Evolutionary conservation across 345 rosid species (phyloP).

Genomic region (Combretum micranthum): DNA sequence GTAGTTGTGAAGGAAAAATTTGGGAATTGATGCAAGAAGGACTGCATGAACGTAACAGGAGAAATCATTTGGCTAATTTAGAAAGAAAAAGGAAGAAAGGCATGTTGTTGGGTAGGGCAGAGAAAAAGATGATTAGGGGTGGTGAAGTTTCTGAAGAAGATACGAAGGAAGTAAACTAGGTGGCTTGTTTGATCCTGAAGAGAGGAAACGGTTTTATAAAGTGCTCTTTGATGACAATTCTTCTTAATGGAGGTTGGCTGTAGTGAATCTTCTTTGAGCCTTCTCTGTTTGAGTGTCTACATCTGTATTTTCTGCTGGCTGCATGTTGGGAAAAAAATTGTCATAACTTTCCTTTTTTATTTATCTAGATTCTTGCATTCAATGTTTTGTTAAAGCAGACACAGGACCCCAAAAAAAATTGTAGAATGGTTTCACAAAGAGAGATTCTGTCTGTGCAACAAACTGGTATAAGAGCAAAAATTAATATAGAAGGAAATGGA

Average conservation of each 20-base stretch:
- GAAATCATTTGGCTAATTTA: slow-evolving; percentile 41
- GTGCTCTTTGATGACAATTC: slow-evolving; percentile 53
- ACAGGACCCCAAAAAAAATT: not conserved
- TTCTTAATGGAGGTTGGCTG: too few species aligned
- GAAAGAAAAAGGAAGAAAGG: slow-evolving; percentile 66
- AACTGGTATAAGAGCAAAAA: not conserved
- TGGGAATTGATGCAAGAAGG: slow-evolving; percentile 95
- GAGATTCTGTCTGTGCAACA: too few species aligned
- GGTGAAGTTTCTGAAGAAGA: slow-evolving; percentile 33
- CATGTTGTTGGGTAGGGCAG: slow-evolving; percentile 23
- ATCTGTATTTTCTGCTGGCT: too few species aligned
- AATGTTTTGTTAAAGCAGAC: not conserved
- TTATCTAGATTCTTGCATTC: not conserved
- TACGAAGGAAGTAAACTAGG: slow-evolving; percentile 31
- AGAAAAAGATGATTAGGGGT: slow-evolving; percentile 25
- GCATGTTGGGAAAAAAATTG: too few species aligned
- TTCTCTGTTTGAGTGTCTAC: too few species aligned
- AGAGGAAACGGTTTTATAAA: slow-evolving; percentile 74
- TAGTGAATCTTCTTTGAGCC: too few species aligned
- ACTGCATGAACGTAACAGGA: slow-evolving; percentile 60
- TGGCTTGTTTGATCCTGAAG: slow-evolving; percentile 72
- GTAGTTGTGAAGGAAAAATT: slow-evolving; percentile 76
- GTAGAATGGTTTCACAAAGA: too few species aligned
- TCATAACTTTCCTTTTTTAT: not conserved
- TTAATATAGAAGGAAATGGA: too few species aligned